Conservation (phyloP, 2,329 filamentous ascomycete genomes). For the Cladophialophora psammophila region DNA sequence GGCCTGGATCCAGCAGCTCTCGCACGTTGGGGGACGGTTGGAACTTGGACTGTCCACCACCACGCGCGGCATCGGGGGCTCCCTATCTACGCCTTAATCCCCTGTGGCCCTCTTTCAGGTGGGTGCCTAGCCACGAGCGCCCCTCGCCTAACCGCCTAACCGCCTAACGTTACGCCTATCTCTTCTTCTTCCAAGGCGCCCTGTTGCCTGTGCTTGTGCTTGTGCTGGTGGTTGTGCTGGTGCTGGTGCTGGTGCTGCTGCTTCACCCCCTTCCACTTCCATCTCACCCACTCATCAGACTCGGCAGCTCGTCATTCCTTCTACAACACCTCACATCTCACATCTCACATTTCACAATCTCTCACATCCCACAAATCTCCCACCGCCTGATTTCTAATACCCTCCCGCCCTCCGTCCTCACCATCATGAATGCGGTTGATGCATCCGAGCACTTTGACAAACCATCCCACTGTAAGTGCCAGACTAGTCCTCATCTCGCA, state of each 20-base stretch:
- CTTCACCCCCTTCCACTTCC: not conserved
- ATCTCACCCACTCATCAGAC: not conserved
- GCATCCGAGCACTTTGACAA: constrained; percentile 64
- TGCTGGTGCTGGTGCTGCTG: not conserved
- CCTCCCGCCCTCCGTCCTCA: constrained; percentile 7
- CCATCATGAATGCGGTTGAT: constrained; percentile 71
- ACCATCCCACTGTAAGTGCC: constrained; percentile 52
- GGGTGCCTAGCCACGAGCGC: not conserved
- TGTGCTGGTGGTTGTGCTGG: too few relatives aligned
- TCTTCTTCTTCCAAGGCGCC: not conserved
- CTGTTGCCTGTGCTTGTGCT: not conserved
- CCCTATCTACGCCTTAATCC: not conserved
- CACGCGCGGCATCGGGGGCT: not conserved
- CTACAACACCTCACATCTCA: constrained; percentile 7
- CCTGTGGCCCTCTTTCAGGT: not conserved
- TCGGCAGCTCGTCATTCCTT: not conserved
- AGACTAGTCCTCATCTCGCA: constrained; percentile 18
- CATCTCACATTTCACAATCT: constrained; percentile 4
- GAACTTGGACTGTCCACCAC: not conserved
- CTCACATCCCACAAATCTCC: not conserved
- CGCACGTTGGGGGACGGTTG: constrained; percentile 9
- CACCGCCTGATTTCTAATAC: constrained; percentile 1
- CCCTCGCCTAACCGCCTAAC: not conserved
- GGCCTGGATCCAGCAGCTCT: not conserved
- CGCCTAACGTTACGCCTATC: not conserved